Percentiles rank a stretch among this genome's conserved stretches.
These are phyloP conservation scores for Pseudocercospora crystallina DNA, from an alignment of 2,329 filamentous ascomycete genomes.

Conservation along the genomic window DNA sequence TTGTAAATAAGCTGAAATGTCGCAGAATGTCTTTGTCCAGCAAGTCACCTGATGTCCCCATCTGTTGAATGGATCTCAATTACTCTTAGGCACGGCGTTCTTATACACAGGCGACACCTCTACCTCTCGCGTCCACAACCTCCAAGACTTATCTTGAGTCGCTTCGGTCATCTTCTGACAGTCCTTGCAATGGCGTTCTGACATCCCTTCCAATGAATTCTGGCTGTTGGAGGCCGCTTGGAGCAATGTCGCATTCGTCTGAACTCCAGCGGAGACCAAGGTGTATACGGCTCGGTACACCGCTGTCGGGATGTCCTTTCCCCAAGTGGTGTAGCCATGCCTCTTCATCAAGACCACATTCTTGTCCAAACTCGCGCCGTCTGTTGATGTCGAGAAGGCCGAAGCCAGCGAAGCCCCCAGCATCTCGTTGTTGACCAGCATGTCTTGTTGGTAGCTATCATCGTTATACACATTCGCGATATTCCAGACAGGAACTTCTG, in stretches of 20 bases:
- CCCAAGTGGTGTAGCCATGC: conserved; percentile 47
- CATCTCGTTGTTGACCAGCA: conserved; percentile 24
- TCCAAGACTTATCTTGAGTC: conserved; percentile 32
- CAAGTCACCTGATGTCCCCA: too few species aligned
- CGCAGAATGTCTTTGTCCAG: too few species aligned
- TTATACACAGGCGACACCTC: conserved; percentile 29
- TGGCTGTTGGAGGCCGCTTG: conserved; percentile 9
- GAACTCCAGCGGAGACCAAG: conserved; percentile 44
- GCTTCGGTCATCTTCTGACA: conserved; percentile 30
- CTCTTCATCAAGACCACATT: conserved; percentile 47
- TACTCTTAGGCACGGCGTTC: conserved; percentile 3
- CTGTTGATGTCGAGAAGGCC: conserved; percentile 14
- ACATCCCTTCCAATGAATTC: conserved; percentile 7
- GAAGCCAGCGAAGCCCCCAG: conserved; percentile 24
- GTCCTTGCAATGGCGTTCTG: conserved; percentile 24
- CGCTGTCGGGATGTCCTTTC: conserved; percentile 39
- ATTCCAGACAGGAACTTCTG: conserved; percentile 24
- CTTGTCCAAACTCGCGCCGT: conserved; percentile 21
- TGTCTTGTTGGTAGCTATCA: conserved; percentile 21
- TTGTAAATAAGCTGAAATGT: too few species aligned
- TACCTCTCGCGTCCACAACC: conserved; percentile 34
- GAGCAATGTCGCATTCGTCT: conserved; percentile 39
- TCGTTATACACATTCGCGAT: conserved; percentile 21
- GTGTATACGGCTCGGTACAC: conserved; percentile 49
- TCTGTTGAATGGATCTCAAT: background rate